A percentile compares a stretch with the other conserved stretches of the same genome.
Conservation (phyloP, 2,329 filamentous ascomycete species). For the Didymella lethalis region DNA sequence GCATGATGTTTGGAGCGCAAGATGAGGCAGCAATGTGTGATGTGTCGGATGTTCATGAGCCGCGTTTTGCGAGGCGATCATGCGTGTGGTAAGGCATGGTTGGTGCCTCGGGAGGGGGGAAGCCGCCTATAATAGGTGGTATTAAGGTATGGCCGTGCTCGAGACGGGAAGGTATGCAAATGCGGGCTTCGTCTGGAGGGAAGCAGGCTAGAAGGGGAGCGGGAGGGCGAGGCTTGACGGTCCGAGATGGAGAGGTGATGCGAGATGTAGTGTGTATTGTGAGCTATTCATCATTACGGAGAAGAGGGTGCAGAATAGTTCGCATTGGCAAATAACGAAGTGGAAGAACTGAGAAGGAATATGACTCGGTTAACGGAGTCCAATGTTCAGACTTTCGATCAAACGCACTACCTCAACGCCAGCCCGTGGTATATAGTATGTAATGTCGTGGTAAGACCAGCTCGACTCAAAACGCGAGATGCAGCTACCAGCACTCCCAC, state of each 20-base stretch:
- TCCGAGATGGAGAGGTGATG: neutral
- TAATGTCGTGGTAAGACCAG: neutral
- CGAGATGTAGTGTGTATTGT: neutral
- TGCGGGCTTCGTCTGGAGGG: neutral
- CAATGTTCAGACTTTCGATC: neutral
- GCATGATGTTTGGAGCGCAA: neutral
- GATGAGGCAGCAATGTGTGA: neutral
- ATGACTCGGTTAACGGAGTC: neutral
- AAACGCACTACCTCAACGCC: neutral
- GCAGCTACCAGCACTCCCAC: constrained; percentile 75
- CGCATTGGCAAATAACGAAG: neutral
- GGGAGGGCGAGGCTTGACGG: neutral
- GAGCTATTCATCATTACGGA: neutral
- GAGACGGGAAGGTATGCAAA: neutral
- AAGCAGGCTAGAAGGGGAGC: neutral
- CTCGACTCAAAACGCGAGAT: neutral
- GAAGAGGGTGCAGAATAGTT: neutral
- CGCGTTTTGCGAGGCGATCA: neutral
- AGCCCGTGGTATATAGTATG: constrained; percentile 1
- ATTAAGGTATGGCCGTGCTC: neutral
- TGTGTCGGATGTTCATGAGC: neutral
- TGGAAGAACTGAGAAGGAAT: neutral
- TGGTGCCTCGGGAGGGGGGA: neutral
- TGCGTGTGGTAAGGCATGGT: neutral
- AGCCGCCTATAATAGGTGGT: neutral